Evolutionary conservation across 176 grass and related monocot genomes (phyloP), one percentile per base, ranked within the genome.

Genomic region (Panicum miliaceum): DNA sequence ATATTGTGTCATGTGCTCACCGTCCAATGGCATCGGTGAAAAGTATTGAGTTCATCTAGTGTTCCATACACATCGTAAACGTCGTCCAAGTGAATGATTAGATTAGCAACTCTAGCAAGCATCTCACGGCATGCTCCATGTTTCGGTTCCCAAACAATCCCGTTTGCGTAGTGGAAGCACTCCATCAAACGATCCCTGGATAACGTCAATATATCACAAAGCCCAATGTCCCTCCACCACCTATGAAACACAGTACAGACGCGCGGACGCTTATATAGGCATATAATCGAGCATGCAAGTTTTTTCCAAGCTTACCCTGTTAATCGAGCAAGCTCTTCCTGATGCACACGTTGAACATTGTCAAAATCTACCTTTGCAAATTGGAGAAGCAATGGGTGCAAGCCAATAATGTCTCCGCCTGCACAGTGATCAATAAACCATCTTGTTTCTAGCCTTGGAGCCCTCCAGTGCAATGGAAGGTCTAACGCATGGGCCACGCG

Each of bases 1-100:
- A 45, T 43, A 57, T 19, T 6, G 53, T 69, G 10, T 0, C 22
- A 32, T 25, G 9, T 38, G 8, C 36, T 81, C 64, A 94, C 87
- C 85, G 87, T 75, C 35, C 84, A n/a, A 94, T 83, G 26, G 77
- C 81, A n/a, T 82, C 34, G 1, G 92, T 94, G 81, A 92, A 89
- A 0, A 87, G 60, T 11, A 10, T 7, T 7, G 7, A 94, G 77
- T 78, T 94, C 92, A 6, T 89, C 89, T 0, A 82, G 43, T 0
- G 81, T 89, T 53, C 92, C 86, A 46, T 94, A 94, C 1, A 94
- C 57, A 73, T 94, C 92, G 59, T 89, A 94, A 1, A 91, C 70
- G 83, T 94, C 89, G 53, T 94, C 92, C 35, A 94, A 54, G 19
- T 58, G 54, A 5, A 88, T 37, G 23, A 87, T 51, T 0, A 94